Base-by-base conservation (phyloP, 768 basidiomycete genomes). In the Mycena polygramma region DNA sequence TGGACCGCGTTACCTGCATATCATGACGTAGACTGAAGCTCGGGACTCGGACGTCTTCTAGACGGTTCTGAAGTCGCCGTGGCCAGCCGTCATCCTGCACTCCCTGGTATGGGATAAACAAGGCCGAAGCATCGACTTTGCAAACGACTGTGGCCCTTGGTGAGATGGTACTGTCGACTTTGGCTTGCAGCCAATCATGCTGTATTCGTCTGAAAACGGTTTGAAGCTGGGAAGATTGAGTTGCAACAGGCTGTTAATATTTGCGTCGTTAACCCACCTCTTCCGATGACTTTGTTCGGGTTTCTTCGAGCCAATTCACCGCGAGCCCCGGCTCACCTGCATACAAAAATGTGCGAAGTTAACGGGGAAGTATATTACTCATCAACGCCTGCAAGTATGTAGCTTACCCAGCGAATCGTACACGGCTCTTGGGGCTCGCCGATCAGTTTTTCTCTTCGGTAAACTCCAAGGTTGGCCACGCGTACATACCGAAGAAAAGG, bases 401-500 rank as follows among this genome's bases (percentile, higher is more conserved):
- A 39, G 49, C 55, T 63, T 60, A 63, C 72, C 72, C 60, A 73
- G 61, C 43, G 68, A 70, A 70, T 73, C 72, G 45, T 70, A 70
- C 60, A 67, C 68, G 43, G 54, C 59, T 9, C 65, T 30, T 70
- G 51, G 35, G 51, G 52, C 55, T 58, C 53, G 68, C 54, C 55
- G 63, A 72, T 72, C 66, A 68, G 67, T 52, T 54, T 53, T 45
- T 65, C 71, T 62, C 35, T 54, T 54, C 63, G 63, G 63, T 61
- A 49, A n/a, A 35, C 43, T 58, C 63, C 22, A 41, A 54, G 62
- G 6, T 30, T 30, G 30, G 30, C 30, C 30, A n/a, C 41, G 15
- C 68, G 48, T 19, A 75, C 85, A 74, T 79, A 92, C 91, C 91
- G 87, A 71, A 89, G 82, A 76, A 92, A 89, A 15, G 90, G 86